Evolutionary conservation across 768 basidiomycete genomes (phyloP), one percentile per base, ranked within the genome.

Genomic region (Hypholoma fasciculare): DNA sequence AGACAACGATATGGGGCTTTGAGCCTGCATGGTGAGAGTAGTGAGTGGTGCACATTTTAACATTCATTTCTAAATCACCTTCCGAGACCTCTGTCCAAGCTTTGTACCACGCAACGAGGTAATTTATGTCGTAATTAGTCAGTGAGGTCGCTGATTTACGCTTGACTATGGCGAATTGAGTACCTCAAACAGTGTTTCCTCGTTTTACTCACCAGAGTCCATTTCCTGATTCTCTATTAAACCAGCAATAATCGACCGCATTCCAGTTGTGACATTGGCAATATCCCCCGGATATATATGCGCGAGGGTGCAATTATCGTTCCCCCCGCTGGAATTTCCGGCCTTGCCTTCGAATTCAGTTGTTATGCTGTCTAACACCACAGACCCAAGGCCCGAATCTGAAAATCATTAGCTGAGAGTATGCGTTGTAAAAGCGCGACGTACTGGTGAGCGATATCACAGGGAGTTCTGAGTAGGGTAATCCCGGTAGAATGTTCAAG

Each of bases 251-350:
- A 91, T 69, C 0, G 73, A 63, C 56, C 80, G 86, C 79, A 90
- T 87, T 26, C 79, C 76, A 7, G 74, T 69, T 11, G 72, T 65
- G 20, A 89, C 52, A 49, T 77, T 90, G 1, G 74, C 61, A 54
- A 84, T 85, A 54, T 90, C 87, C 34, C 74, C 73, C 2, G 87
- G 82, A 60, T 84, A 78, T 8, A 90, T 69, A 63, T 87, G 86
- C 68, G 65, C 56, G 38, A 72, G 58, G 23, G 65, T 17, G 57
- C 49, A 49, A 59, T 57, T 52, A 20, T 58, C 38, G 30, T 38
- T 20, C 27, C 54, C 44, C 43, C 57, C 55, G 11, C 56, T 57
- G 11, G 42, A 48, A 11, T 59, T 56, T 7, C 65, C 53, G n/a
- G 68, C 57, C 11, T 56, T 65, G 19, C 58, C 44, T 57, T 77